Base-by-base conservation (phyloP, 495 filamentous ascomycete species). In the Trichoderma parareesei region DNA sequence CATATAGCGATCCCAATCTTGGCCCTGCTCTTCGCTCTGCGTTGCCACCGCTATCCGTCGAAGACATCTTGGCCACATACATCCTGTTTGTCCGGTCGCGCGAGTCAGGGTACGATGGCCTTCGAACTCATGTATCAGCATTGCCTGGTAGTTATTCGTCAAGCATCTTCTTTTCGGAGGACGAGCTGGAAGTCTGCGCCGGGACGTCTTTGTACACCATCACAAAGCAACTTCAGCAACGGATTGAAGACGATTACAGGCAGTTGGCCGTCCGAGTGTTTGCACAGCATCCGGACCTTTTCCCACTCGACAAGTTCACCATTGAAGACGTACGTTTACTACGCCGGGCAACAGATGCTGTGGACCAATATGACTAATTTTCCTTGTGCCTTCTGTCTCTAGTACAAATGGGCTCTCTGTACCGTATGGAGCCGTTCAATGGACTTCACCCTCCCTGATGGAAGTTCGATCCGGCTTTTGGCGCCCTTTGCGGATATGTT, bases 401-500 rank as follows among this genome's bases (percentile, higher is more conserved):
- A 73, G 71, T 73, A 73, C 62, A 73, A 71, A 55, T 73, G 71
- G 70, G 71, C 71, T 64, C 70, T 73, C 63, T 71, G 69, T 63
- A 73, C 70, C 63, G 67, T 73, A 18, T 73, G 71, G 70, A 73
- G 71, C 69, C 71, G 70, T 67, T 62, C 66, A 59, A 73, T 73
- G 71, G 71, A 73, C 68, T 73, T 73, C 65, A 64, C 61, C 41
- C 71, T 73, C 40, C 67, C 68, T 27, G 65, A 70, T 67, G 70
- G 63, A 65, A 71, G 67, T 11, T 66, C 70, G 33, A 57, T 71
- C 65, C 71, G 70, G 65, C 66, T 73, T 61, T 67, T 73, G 68
- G 70, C 70, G 48, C 71, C 70, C 55, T 73, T 73, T 55, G 70
- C 70, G 49, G 70, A 73, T 65, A 73, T 73, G 71, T 65, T 73